phyloP scores from a whole-genome alignment of 148 eudicot species.

The Camellia japonica region DNA sequence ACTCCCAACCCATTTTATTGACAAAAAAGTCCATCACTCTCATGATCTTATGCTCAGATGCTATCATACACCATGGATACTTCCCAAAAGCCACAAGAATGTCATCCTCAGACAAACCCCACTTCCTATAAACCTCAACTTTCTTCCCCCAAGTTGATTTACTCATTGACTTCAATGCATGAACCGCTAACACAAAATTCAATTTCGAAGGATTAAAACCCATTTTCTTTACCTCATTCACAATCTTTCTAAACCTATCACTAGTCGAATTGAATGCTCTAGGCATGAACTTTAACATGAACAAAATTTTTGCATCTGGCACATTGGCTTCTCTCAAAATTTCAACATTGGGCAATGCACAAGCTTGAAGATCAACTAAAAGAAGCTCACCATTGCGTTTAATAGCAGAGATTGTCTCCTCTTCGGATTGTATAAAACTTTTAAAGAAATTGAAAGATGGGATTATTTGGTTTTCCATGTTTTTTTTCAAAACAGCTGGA shows the following conservation, averaged over 20 bases:
- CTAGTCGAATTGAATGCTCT: too few species aligned
- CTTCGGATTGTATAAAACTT: too few species aligned
- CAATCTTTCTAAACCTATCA: conserved; percentile 4
- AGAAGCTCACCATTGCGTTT: background rate
- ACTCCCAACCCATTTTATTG: conserved; percentile 6
- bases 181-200: conserved; percentile 11
- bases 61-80: conserved; percentile 14
- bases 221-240: conserved; percentile 16
- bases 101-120: conserved; percentile 29
- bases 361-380: background rate
- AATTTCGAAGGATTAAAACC: conserved; percentile 14
- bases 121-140: conserved; percentile 20
- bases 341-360: background rate
- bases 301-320: too few species aligned
- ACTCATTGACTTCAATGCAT: background rate
- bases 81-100: conserved; percentile 13
- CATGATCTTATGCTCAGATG: conserved; percentile 12
- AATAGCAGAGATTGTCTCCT: background rate
- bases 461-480: background rate
- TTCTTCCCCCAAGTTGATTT: conserved; percentile 18
- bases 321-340: too few species aligned
- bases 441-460: background rate
- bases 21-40: conserved; percentile 15
- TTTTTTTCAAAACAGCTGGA: background rate
- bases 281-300: background rate